phyloP scores from a whole-genome alignment of 2,329 filamentous ascomycete species.

The Orbilia javanica region DNA sequence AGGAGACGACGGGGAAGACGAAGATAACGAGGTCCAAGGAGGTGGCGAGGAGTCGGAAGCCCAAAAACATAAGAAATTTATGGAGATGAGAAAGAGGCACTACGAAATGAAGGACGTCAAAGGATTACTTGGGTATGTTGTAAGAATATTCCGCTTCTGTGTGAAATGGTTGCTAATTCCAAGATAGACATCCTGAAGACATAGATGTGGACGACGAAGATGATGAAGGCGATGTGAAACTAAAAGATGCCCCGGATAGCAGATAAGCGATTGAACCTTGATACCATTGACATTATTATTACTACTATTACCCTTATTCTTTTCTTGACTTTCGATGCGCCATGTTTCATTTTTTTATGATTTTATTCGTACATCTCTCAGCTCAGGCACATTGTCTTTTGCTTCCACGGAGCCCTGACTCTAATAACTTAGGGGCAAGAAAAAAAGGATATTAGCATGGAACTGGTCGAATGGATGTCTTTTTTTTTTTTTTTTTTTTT shows the following conservation, averaged over 20 bases:
- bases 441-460: neutral
- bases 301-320: no score
- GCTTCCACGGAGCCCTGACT: neutral
- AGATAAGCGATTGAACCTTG: neutral
- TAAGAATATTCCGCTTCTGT: conserved; percentile 57
- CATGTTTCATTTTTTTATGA: neutral
- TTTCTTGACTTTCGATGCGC: neutral
- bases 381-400: conserved; percentile 11
- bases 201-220: conserved; percentile 49
- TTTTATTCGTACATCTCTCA: neutral
- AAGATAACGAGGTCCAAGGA: conserved; percentile 70
- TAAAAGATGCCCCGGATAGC: conserved; percentile 45
- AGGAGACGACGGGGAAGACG: conserved; percentile 84
- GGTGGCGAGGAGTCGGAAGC: conserved; percentile 73
- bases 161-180: neutral
- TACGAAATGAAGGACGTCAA: conserved; percentile 99
- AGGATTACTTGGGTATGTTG: conserved; percentile 78
- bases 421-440: neutral
- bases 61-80: conserved; percentile 93
- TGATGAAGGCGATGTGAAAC: conserved; percentile 45
- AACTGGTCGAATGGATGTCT: neutral
- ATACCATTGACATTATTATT: neutral
- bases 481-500: neutral
- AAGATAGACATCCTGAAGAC: conserved; percentile 38
- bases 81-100: conserved; percentile 91